Percentiles rank a stretch among this genome's conserved stretches.
These are phyloP conservation scores for Fusarium sacchari DNA, from an alignment of 2,329 filamentous ascomycete genomes.

Conservation along the genomic window DNA sequence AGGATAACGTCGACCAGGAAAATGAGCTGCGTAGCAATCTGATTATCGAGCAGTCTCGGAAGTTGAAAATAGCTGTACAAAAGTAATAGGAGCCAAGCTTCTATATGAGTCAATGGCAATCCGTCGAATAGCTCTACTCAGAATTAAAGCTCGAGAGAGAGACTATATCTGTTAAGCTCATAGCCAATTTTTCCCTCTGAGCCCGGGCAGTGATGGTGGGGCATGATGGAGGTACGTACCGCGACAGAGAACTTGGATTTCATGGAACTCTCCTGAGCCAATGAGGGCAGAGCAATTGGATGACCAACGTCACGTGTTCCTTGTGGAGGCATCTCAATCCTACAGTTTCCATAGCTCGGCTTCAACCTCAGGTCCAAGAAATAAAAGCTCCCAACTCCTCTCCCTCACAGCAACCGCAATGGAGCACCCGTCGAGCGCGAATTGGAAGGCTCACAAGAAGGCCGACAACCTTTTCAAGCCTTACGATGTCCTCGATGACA, in stretches of 20 bases:
- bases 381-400: conserved; percentile 41
- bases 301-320: conserved; percentile 50
- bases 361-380: conserved; percentile 42
- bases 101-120: not conserved
- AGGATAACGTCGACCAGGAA: not conserved
- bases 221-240: conserved; percentile 35
- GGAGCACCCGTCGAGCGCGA: conserved; percentile 46
- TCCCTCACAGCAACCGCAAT: conserved; percentile 43
- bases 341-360: conserved; percentile 41
- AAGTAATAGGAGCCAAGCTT: not conserved
- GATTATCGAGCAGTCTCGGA: not conserved
- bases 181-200: conserved; percentile 38
- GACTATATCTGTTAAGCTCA: conserved; percentile 6
- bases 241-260: not conserved
- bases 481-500: conserved; percentile 77
- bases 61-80: rapidly evolving
- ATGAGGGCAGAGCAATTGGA: conserved; percentile 49
- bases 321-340: conserved; percentile 36
- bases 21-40: not conserved
- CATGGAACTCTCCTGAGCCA: conserved; percentile 37
- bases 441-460: conserved; percentile 40
- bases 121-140: not conserved
- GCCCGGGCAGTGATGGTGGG: conserved; percentile 23
- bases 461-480: conserved; percentile 66
- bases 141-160: not conserved